Percentiles rank a stretch among this genome's conserved stretches.
phyloP scores from a whole-genome alignment of 345 rosid genomes.

The Psidium friedrichsthalianum region DNA sequence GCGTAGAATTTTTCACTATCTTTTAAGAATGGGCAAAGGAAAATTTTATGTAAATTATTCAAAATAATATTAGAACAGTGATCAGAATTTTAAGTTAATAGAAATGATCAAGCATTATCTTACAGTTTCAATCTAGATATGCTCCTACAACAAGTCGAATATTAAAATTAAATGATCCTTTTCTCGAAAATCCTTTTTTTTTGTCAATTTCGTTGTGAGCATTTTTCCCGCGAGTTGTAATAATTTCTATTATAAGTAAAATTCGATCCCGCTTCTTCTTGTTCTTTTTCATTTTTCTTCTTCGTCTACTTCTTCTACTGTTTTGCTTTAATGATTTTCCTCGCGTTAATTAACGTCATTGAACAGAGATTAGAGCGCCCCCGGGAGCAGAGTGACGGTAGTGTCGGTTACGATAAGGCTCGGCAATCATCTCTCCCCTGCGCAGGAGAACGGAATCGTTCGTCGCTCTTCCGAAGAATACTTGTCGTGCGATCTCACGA shows the following conservation, averaged over 20 bases:
- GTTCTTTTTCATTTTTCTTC: too few relatives aligned
- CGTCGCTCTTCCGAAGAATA: neutral
- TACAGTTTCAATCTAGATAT: too few relatives aligned
- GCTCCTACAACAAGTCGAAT: too few relatives aligned
- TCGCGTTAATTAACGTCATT: neutral
- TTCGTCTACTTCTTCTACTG: neutral
- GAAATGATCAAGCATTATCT: neutral
- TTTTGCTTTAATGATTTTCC: neutral
- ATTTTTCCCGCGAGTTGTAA: neutral
- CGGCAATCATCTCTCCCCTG: neutral
- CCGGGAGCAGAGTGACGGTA: neutral
- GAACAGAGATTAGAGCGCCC: neutral
- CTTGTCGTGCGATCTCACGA: neutral
- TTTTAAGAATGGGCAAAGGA: fast-evolving
- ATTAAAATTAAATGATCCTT: too few relatives aligned
- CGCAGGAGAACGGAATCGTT: neutral
- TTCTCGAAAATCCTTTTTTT: too few relatives aligned
- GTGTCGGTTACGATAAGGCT: neutral
- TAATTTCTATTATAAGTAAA: neutral
- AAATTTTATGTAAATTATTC: neutral
- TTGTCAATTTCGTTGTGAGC: neutral
- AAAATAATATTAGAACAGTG: neutral
- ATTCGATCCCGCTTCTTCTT: neutral
- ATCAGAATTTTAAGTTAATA: neutral
- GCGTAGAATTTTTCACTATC: neutral